These are phyloP conservation scores for Claviceps sp. DNA, from an alignment of 2,329 filamentous ascomycete genomes.

Conservation along the genomic window DNA sequence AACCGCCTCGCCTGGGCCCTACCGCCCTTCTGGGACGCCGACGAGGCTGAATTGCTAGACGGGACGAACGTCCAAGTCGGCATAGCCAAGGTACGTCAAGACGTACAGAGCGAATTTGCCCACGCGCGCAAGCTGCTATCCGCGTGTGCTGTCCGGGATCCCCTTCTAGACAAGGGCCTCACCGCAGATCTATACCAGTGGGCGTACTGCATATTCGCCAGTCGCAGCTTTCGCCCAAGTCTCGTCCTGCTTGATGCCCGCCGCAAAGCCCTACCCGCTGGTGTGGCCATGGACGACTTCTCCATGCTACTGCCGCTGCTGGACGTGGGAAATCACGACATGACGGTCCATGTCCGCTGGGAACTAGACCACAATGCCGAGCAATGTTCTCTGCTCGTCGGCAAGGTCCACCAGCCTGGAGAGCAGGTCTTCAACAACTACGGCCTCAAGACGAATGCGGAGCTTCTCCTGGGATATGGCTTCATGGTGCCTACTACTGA, in stretches of 20 bases:
- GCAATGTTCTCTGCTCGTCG: constrained; percentile 30
- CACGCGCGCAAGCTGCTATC: constrained; percentile 22
- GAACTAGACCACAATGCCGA: constrained; percentile 27
- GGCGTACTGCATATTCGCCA: constrained; percentile 52
- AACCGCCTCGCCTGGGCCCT: constrained; percentile 37
- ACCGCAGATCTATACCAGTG: constrained; percentile 44
- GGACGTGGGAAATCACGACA: constrained; percentile 60
- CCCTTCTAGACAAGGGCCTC: constrained; percentile 21
- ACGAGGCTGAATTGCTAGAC: constrained; percentile 43
- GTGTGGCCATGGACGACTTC: constrained; percentile 39
- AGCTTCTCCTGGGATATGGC: constrained; percentile 51
- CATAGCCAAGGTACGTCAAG: constrained; percentile 31
- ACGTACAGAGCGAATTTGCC: constrained; percentile 33
- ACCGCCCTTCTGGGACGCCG: constrained; percentile 49
- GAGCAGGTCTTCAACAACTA: constrained; percentile 58
- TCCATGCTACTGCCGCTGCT: constrained; percentile 58
- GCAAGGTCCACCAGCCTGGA: constrained; percentile 32
- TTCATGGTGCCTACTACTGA: constrained; percentile 39
- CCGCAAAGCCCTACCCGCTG: constrained; percentile 15
- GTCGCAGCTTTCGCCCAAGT: constrained; percentile 49
- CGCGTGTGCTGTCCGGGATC: constrained; percentile 3
- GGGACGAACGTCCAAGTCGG: constrained; percentile 40
- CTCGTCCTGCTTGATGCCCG: constrained; percentile 32
- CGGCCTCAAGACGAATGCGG: constrained; percentile 59
- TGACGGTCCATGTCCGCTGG: constrained; percentile 47